Evolutionary conservation across 805 yeast genomes (phyloP), one percentile per base, ranked within the genome.

Genomic region (Lachancea quebecensis): DNA sequence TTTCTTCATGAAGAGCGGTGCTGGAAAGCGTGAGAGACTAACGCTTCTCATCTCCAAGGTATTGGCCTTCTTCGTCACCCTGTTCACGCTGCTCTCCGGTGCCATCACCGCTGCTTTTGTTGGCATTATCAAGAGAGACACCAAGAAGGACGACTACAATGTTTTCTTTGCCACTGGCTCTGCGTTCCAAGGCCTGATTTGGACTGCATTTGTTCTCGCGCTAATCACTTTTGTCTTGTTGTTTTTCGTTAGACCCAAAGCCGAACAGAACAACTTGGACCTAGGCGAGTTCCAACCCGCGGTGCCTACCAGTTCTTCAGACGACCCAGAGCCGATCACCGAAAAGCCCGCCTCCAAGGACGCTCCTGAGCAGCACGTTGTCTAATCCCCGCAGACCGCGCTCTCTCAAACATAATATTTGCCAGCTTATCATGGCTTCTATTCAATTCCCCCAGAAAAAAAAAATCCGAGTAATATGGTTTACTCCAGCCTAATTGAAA

Each of bases 51-150:
- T 27, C 17, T 35, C 50, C 16, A 32, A 25, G 14, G 27, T 32
- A n/a, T 39, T 43, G 25, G 49, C 52, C 9, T 42, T 55, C 11
- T 37, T 54, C 30, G 45, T 49, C 17, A 36, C 50, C 33, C 38
- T 60, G 30, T 59, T 59, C 53, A 53, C 62, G 27, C 56, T 64
- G 42, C 40, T 63, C 18, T 57, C 59, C 17, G 59, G 59, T 21
- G 53, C 60, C 35, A 55, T 64, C 28, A 47, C 54, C 33, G 58
- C 60, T 7, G 62, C 55, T 16, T 52, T 63, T 37, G 46, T 57
- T 37, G 53, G 54, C 21, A 55, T 62, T 30, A 60, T 64, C 49
- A 63, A 63, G 33, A 48, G 55, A 7, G 67, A 67, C 50, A 57
- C 63, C 17, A 48, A 57, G 9, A 50, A 57, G 3, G 68, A 64